Evolutionary conservation across 2,329 filamentous ascomycete species (phyloP).

Genomic region (Xylaria digitata): DNA sequence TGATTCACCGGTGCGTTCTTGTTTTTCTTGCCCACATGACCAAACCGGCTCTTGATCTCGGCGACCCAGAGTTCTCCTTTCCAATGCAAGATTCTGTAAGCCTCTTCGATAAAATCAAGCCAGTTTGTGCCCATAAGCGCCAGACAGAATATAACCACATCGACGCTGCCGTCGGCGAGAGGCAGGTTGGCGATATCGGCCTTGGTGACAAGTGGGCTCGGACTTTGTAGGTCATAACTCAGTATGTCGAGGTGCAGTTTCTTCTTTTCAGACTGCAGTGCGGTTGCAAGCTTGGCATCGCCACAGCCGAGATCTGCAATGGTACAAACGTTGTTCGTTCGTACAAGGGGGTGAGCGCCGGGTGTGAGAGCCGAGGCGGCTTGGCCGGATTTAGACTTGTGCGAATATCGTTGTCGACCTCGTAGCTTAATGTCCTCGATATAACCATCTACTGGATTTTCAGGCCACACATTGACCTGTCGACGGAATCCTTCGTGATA

Average conservation of each 20-base stretch:
- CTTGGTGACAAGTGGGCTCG: conserved; percentile 80
- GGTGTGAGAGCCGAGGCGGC: conserved; percentile 39
- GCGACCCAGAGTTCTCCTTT: conserved; percentile 97
- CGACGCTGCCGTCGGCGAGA: conserved; percentile 77
- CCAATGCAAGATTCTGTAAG: conserved; percentile 89
- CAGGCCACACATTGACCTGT: conserved; percentile 95
- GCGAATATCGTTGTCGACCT: conserved; percentile 62
- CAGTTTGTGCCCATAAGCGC: conserved; percentile 99
- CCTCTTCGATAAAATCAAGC: conserved; percentile 96
- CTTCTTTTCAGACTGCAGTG: conserved; percentile 71
- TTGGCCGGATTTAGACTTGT: conserved; percentile 39
- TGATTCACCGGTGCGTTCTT: conserved; percentile 67
- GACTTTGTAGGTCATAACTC: conserved; percentile 88
- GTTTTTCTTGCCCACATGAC: conserved; percentile 63
- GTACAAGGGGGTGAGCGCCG: conserved; percentile 68
- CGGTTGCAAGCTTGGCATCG: conserved; percentile 82
- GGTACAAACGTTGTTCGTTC: conserved; percentile 77
- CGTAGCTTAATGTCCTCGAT: conserved; percentile 76
- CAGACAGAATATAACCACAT: conserved; percentile 93
- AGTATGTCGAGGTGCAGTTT: conserved; percentile 79
- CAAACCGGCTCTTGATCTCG: conserved; percentile 95
- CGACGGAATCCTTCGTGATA: conserved; percentile 97
- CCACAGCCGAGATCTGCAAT: conserved; percentile 95
- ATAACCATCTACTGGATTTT: conserved; percentile 93
- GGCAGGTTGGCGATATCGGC: conserved; percentile 91